Base-by-base conservation (phyloP, 2,329 filamentous ascomycete species). In the Chrysosphaeria jannelii region DNA sequence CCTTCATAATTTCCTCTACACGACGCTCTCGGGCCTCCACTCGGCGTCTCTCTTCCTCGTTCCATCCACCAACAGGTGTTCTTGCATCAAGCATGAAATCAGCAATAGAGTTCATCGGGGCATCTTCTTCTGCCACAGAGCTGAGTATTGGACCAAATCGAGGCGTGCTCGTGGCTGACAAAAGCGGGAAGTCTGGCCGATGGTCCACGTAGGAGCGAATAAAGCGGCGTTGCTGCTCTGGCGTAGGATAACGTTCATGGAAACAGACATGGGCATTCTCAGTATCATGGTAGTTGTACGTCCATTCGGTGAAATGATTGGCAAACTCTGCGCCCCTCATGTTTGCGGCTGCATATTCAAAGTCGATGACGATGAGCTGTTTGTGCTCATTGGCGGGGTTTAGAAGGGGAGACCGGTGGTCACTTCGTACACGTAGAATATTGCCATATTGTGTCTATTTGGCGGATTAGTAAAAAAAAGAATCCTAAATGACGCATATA, bases 281-380 rank as follows among this genome's bases (percentile, higher is more conserved):
- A 3, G 60, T 44, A 38, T 85, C 66, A 39, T 91, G 79, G 44
- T 97, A 97, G 45, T 97, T 81, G 52, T 93, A 93, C 35, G 75
- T 72, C 85, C 85, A 97, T 45, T 97, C 85, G 1, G 75, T 72
- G 44, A 97, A 97, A 44, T 97, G 85, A 41, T 97, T 97, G 27
- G 78, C 85, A 40, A 97, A 93, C 43, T 97, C 85, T 10, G 76
- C 53, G 2, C 78, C 85, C 0, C 64, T 65, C 1, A 67, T 54
- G 39, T 93, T 97, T 27, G 81, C 78, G 3, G 68, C 79, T 2
- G 85, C 72, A 39, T 97, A 97, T 39, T 97, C 85, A 36, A 97
- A 97, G 41, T 97, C 85, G 37, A 97, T 97, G 31, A 97, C 85
- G 10, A 93, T 59, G 9, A 97, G 59, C 44, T 89, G 81, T 43